Conservation (phyloP, 2,329 filamentous ascomycete genomes). For the Diaporthe eres region DNA sequence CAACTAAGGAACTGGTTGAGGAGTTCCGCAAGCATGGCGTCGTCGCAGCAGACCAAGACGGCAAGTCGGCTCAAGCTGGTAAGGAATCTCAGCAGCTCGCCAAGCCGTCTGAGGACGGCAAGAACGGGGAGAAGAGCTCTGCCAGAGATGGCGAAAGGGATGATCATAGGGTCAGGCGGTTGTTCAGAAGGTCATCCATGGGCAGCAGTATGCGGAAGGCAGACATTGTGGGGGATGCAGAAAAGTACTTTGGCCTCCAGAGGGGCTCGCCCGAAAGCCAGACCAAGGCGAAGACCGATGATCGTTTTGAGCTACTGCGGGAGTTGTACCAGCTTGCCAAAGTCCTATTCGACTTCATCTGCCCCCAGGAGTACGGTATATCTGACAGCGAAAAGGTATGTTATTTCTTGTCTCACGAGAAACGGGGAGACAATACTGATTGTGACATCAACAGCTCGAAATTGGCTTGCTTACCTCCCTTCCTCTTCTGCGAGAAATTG, state of each 20-base stretch:
- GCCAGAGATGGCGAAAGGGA: conserved; percentile 59
- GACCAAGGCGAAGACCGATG: conserved; percentile 85
- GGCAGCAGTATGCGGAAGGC: conserved; percentile 66
- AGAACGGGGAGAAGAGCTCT: conserved; percentile 51
- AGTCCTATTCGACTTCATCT: conserved; percentile 97
- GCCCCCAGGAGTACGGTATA: conserved; percentile 98
- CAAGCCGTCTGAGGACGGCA: conserved; percentile 55
- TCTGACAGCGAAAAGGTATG: conserved; percentile 86
- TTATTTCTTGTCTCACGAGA: neutral
- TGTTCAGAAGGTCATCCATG: conserved; percentile 74
- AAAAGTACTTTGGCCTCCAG: conserved; percentile 92
- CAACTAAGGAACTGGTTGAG: conserved; percentile 82
- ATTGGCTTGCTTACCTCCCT: conserved; percentile 95
- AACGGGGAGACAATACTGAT: conserved; percentile 37
- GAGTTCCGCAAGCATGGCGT: conserved; percentile 71
- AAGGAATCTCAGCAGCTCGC: conserved; percentile 52
- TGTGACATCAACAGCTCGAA: conserved; percentile 71
- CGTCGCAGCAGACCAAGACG: conserved; percentile 48
- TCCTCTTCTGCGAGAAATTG: conserved; percentile 95
- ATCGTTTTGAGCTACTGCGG: conserved; percentile 86
- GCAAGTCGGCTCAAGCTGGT: conserved; percentile 48
- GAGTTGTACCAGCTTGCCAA: conserved; percentile 96
- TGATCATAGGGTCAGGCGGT: conserved; percentile 58
- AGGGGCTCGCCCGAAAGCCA: conserved; percentile 76
- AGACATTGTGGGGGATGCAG: conserved; percentile 70